Conservation (phyloP, 495 filamentous ascomycete genomes). For the Penicillium herquei region DNA sequence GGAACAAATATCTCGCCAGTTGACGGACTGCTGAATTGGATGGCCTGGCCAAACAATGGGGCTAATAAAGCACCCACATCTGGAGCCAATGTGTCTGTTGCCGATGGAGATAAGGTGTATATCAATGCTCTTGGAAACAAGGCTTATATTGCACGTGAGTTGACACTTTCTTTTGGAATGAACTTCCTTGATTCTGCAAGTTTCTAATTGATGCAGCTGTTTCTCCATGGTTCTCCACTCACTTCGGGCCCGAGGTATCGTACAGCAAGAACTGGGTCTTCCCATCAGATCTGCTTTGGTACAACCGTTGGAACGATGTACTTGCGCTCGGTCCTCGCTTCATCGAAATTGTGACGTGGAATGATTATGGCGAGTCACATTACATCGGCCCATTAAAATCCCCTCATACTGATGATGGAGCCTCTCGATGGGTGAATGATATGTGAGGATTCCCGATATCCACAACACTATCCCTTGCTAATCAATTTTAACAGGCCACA, state of each 20-base stretch:
- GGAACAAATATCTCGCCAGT: constrained; percentile 34
- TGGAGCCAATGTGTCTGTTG: constrained; percentile 44
- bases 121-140: constrained; percentile 47
- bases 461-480: background rate
- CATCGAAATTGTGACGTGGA: constrained; percentile 64
- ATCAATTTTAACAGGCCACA: constrained; percentile 24
- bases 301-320: constrained; percentile 54
- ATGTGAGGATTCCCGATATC: constrained; percentile 27
- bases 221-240: constrained; percentile 42
- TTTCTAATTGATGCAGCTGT: constrained; percentile 17
- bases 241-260: constrained; percentile 31
- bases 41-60: constrained; percentile 57
- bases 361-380: constrained; percentile 63
- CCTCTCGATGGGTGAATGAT: constrained; percentile 57
- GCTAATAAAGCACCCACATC: constrained; percentile 52
- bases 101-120: constrained; percentile 49
- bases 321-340: constrained; percentile 44
- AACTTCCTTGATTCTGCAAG: too few species aligned
- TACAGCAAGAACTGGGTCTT: constrained; percentile 57
- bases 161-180: too few species aligned
- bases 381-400: constrained; percentile 47
- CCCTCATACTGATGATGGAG: constrained; percentile 53
- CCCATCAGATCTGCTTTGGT: constrained; percentile 42
- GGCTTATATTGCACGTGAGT: constrained; percentile 53
- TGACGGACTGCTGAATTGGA: constrained; percentile 59